A percentile compares a stretch with the other conserved stretches of the same genome.
These are phyloP conservation scores for Lactarius akahatsu DNA, from an alignment of 768 basidiomycete species.

Conservation along the genomic window DNA sequence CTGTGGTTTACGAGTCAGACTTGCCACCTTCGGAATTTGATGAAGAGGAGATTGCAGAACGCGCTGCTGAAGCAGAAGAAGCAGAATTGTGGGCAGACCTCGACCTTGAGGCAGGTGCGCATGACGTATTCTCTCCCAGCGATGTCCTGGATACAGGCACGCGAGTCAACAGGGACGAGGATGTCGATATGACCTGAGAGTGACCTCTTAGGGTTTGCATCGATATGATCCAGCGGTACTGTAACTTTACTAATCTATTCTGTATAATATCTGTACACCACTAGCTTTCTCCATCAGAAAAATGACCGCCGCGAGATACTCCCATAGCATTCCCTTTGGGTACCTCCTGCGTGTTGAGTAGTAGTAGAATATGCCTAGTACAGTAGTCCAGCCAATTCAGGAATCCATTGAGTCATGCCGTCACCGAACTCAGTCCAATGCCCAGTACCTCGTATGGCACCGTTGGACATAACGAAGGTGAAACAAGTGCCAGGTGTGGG, in stretches of 20 bases:
- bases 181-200: conserved; percentile 23
- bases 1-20: conserved; percentile 13
- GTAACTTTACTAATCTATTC: not conserved
- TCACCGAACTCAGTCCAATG: too few species aligned
- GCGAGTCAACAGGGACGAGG: conserved; percentile 12
- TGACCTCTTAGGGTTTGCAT: not conserved
- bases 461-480: too few species aligned
- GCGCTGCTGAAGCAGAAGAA: conserved; percentile 60
- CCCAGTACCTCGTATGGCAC: too few species aligned
- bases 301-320: not conserved
- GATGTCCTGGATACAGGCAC: conserved; percentile 11
- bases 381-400: too few species aligned
- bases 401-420: too few species aligned
- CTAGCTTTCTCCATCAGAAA: not conserved
- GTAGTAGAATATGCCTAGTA: too few species aligned
- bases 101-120: not conserved
- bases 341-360: too few species aligned
- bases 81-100: conserved; percentile 37
- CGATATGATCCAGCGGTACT: not conserved
- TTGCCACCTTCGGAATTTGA: conserved; percentile 35
- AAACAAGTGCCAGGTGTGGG: too few species aligned
- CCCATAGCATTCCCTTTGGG: too few species aligned
- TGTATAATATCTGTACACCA: conserved; percentile 6
- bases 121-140: conserved; percentile 10
- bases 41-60: conserved; percentile 56